These are phyloP conservation scores for Picea engelmannii DNA, from an alignment of 83 land plant genomes.

Conservation along the genomic window DNA sequence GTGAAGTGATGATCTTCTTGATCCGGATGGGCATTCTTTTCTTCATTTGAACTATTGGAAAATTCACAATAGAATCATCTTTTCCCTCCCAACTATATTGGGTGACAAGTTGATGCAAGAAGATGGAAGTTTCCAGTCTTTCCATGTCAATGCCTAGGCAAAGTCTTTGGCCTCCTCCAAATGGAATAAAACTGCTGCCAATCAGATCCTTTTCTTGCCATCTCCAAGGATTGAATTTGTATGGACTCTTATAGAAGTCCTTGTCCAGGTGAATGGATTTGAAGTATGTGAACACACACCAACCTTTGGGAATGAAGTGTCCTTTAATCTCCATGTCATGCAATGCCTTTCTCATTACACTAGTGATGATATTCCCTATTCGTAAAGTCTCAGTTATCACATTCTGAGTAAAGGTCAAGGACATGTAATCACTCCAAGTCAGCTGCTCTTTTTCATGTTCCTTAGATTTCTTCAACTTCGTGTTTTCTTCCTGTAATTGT, in stretches of 20 bases:
- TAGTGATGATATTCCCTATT: constrained; percentile 59
- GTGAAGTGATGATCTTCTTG: too few relatives aligned
- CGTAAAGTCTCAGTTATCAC: constrained; percentile 67
- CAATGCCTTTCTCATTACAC: constrained; percentile 62
- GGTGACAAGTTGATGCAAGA: constrained; percentile 59
- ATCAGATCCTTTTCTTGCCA: constrained; percentile 54
- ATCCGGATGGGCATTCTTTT: too few relatives aligned
- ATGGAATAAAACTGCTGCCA: constrained; percentile 50
- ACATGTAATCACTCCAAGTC: constrained; percentile 49
- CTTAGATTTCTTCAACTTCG: constrained; percentile 38
- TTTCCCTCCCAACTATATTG: constrained; percentile 3
- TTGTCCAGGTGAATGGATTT: constrained; percentile 68
- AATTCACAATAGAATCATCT: too few relatives aligned
- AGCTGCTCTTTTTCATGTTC: constrained; percentile 23
- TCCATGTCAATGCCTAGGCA: constrained; percentile 67
- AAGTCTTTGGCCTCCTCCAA: constrained; percentile 72
- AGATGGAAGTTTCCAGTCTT: constrained; percentile 63
- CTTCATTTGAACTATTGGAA: too few relatives aligned
- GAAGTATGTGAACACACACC: constrained; percentile 58
- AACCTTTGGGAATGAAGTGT: constrained; percentile 57
- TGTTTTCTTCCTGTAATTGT: constrained; percentile 60
- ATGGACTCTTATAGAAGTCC: constrained; percentile 41
- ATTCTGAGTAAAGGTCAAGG: constrained; percentile 56
- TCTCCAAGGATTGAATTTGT: constrained; percentile 70
- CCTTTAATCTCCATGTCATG: constrained; percentile 57